Percentiles rank a stretch among this genome's conserved stretches.
These are phyloP conservation scores for Lagerstroemia speciosa DNA, from an alignment of 345 rosid genomes.

Conservation along the genomic window DNA sequence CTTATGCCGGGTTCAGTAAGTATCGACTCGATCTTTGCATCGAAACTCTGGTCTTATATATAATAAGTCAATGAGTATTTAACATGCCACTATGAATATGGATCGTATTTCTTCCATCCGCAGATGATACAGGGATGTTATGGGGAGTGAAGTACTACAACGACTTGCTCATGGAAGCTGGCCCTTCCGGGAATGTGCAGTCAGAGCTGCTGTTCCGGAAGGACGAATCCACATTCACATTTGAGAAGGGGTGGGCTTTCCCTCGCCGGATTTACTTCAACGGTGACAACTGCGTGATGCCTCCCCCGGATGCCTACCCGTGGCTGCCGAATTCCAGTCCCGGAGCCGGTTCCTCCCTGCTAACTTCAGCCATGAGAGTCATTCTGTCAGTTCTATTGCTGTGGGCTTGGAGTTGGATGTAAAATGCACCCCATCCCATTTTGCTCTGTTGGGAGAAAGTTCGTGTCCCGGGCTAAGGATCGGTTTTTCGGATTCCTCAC, in stretches of 20 bases:
- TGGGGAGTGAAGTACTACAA: slow-evolving; percentile 88
- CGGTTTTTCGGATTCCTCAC: neutral
- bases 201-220: slow-evolving; percentile 78
- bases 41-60: too few species aligned
- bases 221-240: slow-evolving; percentile 59
- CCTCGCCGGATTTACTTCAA: slow-evolving; percentile 80
- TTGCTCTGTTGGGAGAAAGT: neutral
- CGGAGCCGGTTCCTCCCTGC: slow-evolving; percentile 22
- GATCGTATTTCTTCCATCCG: slow-evolving; percentile 7
- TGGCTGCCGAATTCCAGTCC: slow-evolving; percentile 60
- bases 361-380: slow-evolving; percentile 10
- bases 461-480: neutral
- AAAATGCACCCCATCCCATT: neutral
- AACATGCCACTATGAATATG: too few species aligned
- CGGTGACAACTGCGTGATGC: slow-evolving; percentile 92
- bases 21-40: neutral
- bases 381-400: neutral
- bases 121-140: slow-evolving; percentile 88
- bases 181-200: slow-evolving; percentile 75
- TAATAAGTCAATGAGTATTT: too few species aligned
- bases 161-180: slow-evolving; percentile 75
- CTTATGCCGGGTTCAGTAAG: slow-evolving; percentile 73
- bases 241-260: slow-evolving; percentile 93
- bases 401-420: neutral
- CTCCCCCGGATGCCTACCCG: slow-evolving; percentile 84